These are phyloP conservation scores for Rugonectria rugulosa DNA, from an alignment of 2,329 filamentous ascomycete species.

Conservation along the genomic window DNA sequence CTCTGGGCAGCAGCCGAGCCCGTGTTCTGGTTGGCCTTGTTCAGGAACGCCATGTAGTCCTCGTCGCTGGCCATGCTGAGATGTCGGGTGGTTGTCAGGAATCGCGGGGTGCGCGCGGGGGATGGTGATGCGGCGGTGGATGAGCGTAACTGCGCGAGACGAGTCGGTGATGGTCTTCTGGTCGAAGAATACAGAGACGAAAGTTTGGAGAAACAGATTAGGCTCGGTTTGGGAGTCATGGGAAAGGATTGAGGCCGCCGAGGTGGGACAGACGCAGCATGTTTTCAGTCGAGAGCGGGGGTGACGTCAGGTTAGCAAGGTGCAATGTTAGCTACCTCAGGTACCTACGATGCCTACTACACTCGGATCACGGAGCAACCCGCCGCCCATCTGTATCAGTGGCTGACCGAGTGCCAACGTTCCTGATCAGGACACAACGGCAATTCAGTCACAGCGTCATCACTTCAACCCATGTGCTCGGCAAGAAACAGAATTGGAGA, in stretches of 20 bases:
- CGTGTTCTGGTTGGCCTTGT: constrained; percentile 85
- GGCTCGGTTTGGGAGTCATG: constrained; percentile 29
- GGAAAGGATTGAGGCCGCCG: constrained; percentile 19
- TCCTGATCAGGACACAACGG: too few relatives aligned
- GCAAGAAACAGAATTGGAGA: not conserved
- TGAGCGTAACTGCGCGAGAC: not conserved
- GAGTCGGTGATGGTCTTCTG: not conserved
- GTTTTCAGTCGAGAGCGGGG: constrained; percentile 29
- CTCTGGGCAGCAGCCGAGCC: constrained; percentile 30
- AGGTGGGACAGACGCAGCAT: constrained; percentile 27
- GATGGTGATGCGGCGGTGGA: not conserved
- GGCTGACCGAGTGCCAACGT: too few relatives aligned
- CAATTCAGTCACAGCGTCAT: not conserved
- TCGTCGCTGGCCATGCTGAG: constrained; percentile 76
- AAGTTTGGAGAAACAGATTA: constrained; percentile 13
- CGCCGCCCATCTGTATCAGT: constrained; percentile 16
- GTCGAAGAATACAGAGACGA: constrained; percentile 6
- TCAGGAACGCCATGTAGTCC: constrained; percentile 83
- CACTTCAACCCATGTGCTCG: not conserved
- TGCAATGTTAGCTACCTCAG: too few relatives aligned
- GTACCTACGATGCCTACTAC: not conserved
- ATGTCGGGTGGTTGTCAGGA: constrained; percentile 30
- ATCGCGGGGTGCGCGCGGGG: constrained; percentile 18
- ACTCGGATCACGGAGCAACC: constrained; percentile 11
- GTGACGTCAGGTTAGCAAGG: constrained; percentile 41